Conservation (phyloP, 305 asterid species). For the Coffea humblotiana region DNA sequence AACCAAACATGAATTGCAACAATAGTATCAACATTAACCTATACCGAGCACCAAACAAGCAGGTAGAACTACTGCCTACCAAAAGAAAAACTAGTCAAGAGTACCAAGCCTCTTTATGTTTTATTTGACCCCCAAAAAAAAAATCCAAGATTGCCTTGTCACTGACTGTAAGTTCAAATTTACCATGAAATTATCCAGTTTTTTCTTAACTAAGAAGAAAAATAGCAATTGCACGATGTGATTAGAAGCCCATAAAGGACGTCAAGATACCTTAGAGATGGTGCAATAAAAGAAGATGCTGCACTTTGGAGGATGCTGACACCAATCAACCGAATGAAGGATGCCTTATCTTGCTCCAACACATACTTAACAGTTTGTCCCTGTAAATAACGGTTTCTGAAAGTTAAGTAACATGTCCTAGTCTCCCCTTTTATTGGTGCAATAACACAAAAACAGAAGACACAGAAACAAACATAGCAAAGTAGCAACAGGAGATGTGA, state of each 20-base stretch:
- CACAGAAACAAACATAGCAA: not conserved
- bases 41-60: not conserved
- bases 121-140: not conserved
- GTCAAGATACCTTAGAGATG: constrained; percentile 76
- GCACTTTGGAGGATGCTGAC: constrained; percentile 97
- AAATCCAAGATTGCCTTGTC: not conserved
- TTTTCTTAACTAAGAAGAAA: not conserved
- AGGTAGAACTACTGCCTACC: not conserved
- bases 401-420: constrained; percentile 20
- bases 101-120: not conserved
- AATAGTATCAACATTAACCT: not conserved
- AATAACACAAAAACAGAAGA: not conserved
- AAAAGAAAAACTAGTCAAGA: not conserved
- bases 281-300: constrained; percentile 96
- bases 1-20: not conserved
- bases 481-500: not conserved
- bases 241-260: constrained; percentile 11
- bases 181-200: not conserved
- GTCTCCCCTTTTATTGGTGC: not conserved
- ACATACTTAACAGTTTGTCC: constrained; percentile 96
- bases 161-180: not conserved
- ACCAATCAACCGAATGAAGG: constrained; percentile 86
- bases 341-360: constrained; percentile 90
- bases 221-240: not conserved
- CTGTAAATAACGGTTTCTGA: constrained; percentile 44